These are phyloP conservation scores for Mucor saturninus DNA, from an alignment of 371 early-diverging fungal species.

Conservation along the genomic window DNA sequence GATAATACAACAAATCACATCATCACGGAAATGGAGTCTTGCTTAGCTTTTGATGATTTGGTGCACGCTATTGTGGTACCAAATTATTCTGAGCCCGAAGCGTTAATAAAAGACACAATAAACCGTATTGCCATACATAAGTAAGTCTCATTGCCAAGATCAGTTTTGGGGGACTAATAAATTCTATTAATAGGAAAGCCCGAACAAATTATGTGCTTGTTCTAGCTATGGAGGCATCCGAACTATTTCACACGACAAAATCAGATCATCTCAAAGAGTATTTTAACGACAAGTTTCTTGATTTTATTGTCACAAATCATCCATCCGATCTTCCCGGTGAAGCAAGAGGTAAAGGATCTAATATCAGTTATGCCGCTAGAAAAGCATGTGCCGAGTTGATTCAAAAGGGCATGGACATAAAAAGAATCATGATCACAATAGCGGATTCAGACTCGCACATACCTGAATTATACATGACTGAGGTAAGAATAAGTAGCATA, in stretches of 20 bases:
- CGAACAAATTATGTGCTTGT: constrained; percentile 55
- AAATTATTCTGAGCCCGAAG: constrained; percentile 63
- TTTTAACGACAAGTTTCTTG: constrained; percentile 53
- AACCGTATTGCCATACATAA: constrained; percentile 40
- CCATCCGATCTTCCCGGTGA: constrained; percentile 72
- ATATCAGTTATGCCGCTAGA: constrained; percentile 72
- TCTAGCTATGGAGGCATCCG: constrained; percentile 79
- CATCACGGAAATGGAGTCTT: constrained; percentile 5
- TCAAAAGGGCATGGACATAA: constrained; percentile 35
- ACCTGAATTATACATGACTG: constrained; percentile 59
- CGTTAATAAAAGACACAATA: constrained; percentile 45
- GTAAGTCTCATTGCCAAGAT: constrained; percentile 20
- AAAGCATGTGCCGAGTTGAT: constrained; percentile 35
- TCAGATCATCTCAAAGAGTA: constrained; percentile 51
- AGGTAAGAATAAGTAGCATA: constrained; percentile 14
- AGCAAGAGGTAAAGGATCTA: constrained; percentile 76
- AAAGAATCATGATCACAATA: constrained; percentile 63
- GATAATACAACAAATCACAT: neutral
- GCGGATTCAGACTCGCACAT: constrained; percentile 74
- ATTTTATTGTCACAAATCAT: constrained; percentile 70
- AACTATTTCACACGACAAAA: constrained; percentile 58
- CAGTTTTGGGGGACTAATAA: too few relatives aligned
- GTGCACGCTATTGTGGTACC: constrained; percentile 63
- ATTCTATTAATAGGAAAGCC: constrained; percentile 33
- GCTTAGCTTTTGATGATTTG: neutral